A percentile compares a stretch with the other conserved stretches of the same genome.
Evolutionary conservation across 2,329 filamentous ascomycete genomes (phyloP).

Genomic region (Hypoxylon sp.): DNA sequence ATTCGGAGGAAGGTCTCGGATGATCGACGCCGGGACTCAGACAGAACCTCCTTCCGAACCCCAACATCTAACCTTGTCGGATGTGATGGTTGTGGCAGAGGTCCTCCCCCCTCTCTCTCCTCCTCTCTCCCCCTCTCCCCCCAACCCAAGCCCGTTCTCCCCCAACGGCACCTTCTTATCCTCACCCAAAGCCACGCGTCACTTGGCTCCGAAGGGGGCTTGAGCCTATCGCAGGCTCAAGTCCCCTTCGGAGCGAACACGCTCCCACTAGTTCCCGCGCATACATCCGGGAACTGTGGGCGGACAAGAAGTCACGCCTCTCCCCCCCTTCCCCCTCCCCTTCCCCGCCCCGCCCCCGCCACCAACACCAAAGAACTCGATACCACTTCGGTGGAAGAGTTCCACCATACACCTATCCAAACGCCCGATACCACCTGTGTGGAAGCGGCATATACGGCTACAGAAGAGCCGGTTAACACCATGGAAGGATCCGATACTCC

Average conservation of each 20-base stretch:
- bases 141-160: neutral
- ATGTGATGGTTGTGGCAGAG: neutral
- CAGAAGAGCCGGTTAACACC: no score
- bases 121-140: neutral
- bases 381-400: neutral
- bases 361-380: neutral
- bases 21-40: conserved; percentile 19
- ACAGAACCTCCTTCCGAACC: neutral
- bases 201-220: neutral
- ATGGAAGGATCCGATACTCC: no score
- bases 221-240: neutral
- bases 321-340: no score
- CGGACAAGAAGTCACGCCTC: neutral
- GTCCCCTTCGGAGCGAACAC: neutral
- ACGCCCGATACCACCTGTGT: neutral
- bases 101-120: neutral
- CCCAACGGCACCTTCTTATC: neutral
- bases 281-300: neutral
- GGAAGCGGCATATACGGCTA: neutral
- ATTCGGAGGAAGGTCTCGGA: neutral
- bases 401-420: no score
- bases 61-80: neutral
- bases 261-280: neutral
- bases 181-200: neutral
- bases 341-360: no score